Evolutionary conservation across 441 rosid genomes (phyloP), one percentile per base, ranked within the genome.

Genomic region (Dalechampia spathulata): DNA sequence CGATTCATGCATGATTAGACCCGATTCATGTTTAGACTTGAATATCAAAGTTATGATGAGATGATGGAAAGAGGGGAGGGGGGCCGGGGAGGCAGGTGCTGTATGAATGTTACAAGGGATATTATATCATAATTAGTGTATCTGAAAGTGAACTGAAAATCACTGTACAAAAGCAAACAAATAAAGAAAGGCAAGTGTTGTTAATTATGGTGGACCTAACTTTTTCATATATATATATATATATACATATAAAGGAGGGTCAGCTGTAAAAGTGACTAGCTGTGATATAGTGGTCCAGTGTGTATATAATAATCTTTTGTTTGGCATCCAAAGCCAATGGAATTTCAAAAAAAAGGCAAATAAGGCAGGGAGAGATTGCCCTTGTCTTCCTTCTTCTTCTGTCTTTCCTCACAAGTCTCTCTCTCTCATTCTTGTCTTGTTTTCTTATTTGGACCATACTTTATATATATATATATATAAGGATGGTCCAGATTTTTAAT

Each of bases 281-380:
- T 22, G 46, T 53, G 43, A n/a, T 53, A 2, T 62, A 44, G 65
- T 50, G 62, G 66, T 60, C 69, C 49, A 10, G 0, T 23, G 2
- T 50, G 46, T 7, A 22, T 67, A 0, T 30, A 8, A 4, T 40
- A 3, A 14, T 1, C 19, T 14, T 36, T 21, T 55, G 42, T 19
- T 32, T 27, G 45, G 74, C 70, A 65, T 70, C 74, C 67, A 32
- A 57, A 46, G 75, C 49, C 25, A 37, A 3, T 0, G 16, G 1
- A 25, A 34, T 34, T 55, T 66, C 12, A n/a, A n/a, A n/a, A n/a
- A n/a, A n/a, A n/a, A n/a, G n/a, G n/a, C n/a, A n/a, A n/a, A n/a
- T n/a, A n/a, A n/a, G n/a, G n/a, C n/a, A n/a, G n/a, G n/a, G n/a
- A n/a, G n/a, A n/a, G n/a, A n/a, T n/a, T n/a, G n/a, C n/a, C n/a